Conservation (phyloP, 2,329 filamentous ascomycete genomes). For the Colletotrichum liaoningense region DNA sequence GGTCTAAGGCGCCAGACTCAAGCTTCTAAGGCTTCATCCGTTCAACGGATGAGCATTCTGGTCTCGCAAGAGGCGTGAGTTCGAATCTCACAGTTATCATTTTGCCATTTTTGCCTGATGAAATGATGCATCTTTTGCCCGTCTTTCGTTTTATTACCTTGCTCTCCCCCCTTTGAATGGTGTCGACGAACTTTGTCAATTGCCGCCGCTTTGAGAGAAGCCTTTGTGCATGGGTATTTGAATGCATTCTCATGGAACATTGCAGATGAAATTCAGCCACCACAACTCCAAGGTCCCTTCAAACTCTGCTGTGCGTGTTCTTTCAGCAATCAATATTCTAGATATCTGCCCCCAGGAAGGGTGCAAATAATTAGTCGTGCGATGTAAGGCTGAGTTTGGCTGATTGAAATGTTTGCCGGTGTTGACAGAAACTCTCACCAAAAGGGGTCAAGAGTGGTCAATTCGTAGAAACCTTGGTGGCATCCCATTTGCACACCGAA, state of each 20-base stretch:
- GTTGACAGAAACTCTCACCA: background rate
- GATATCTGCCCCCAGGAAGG: no score
- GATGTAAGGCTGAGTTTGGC: background rate
- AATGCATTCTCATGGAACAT: no score
- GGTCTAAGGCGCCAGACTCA: conserved; percentile 37
- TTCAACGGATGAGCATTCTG: conserved; percentile 16
- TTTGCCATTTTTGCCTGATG: background rate
- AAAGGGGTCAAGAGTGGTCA: background rate
- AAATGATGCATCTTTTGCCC: background rate
- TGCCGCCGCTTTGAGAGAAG: no score
- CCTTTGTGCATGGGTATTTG: no score
- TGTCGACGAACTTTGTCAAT: no score
- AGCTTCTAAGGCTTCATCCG: conserved; percentile 18
- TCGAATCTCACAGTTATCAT: conserved; percentile 36
- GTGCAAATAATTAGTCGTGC: background rate
- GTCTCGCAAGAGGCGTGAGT: conserved; percentile 36
- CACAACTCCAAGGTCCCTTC: no score
- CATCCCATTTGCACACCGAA: background rate
- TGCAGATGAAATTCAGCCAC: no score
- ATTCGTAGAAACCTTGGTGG: background rate
- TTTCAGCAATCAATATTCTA: no score
- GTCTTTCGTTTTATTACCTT: background rate
- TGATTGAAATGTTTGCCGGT: background rate
- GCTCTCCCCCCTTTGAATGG: background rate
- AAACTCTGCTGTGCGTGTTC: no score